A percentile compares a stretch with the other conserved stretches of the same genome.
These are phyloP conservation scores for Stylosanthes scabra DNA, from an alignment of 331 rosid species.

Conservation along the genomic window DNA sequence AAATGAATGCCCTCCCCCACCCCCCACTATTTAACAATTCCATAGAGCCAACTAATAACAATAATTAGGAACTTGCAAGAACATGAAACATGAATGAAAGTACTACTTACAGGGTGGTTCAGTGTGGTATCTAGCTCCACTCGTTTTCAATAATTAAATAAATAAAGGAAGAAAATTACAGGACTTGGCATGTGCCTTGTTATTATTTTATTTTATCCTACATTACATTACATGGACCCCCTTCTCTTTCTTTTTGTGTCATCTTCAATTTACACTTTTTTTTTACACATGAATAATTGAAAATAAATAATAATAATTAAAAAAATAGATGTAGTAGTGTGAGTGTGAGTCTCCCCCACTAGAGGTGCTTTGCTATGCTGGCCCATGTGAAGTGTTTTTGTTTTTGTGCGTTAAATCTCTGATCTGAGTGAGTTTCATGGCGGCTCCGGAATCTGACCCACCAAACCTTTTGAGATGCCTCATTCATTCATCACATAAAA, in stretches of 20 bases:
- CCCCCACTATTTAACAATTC: conserved; percentile 9
- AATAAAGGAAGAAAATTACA: conserved; percentile 25
- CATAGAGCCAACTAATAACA: background rate
- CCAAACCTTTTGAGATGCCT: conserved; percentile 50
- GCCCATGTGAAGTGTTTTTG: conserved; percentile 53
- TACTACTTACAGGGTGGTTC: conserved; percentile 24
- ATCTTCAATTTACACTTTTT: conserved; percentile 46
- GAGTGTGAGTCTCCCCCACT: conserved; percentile 22
- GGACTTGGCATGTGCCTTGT: conserved; percentile 37
- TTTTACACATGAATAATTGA: conserved; percentile 31
- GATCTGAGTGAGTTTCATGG: conserved; percentile 40
- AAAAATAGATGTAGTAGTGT: conserved; percentile 33
- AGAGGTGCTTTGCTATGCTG: conserved; percentile 58
- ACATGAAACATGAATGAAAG: conserved; percentile 16
- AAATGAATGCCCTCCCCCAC: too few species aligned
- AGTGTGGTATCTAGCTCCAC: conserved; percentile 12
- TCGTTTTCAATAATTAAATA: background rate
- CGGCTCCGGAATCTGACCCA: conserved; percentile 54
- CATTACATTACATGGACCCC: conserved; percentile 52
- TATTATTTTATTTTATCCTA: background rate
- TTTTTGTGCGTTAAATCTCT: conserved; percentile 32
- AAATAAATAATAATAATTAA: conserved; percentile 13
- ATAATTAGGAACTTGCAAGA: conserved; percentile 6
- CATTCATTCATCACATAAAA: conserved; percentile 33
- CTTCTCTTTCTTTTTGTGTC: conserved; percentile 22